Percentiles rank a stretch among this genome's conserved stretches.
These are phyloP conservation scores for Annulohypoxylon nitens DNA, from an alignment of 495 filamentous ascomycete genomes.

Conservation along the genomic window DNA sequence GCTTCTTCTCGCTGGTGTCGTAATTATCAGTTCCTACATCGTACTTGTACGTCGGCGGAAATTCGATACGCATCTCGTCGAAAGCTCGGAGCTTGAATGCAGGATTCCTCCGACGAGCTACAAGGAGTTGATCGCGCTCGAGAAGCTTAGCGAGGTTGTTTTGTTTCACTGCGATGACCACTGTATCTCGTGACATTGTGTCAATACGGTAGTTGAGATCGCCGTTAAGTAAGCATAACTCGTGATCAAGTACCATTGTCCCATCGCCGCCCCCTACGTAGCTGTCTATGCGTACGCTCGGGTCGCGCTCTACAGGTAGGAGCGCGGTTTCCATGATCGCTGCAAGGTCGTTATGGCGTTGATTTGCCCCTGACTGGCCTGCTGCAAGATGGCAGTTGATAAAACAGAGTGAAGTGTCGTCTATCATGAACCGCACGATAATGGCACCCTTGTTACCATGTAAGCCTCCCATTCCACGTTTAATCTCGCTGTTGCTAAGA, in stretches of 20 bases:
- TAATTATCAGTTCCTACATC: conserved; percentile 95
- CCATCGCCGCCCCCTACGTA: conserved; percentile 93
- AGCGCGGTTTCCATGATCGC: conserved; percentile 84
- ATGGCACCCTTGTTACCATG: conserved; percentile 99
- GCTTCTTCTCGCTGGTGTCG: conserved; percentile 93
- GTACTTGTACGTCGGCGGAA: conserved; percentile 98
- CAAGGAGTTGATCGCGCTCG: conserved; percentile 92
- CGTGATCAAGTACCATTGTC: conserved; percentile 95
- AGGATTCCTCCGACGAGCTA: conserved; percentile 86
- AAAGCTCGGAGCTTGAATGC: conserved; percentile 89
- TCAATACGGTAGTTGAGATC: conserved; percentile 99
- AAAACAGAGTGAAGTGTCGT: conserved; percentile 94
- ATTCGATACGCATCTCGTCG: conserved; percentile 85
- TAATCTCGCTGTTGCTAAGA: conserved; percentile 84
- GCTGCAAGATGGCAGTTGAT: conserved; percentile 98
- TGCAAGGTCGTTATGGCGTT: conserved; percentile 93
- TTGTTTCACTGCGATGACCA: conserved; percentile 82
- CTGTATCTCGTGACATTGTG: conserved; percentile 91
- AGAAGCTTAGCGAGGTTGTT: conserved; percentile 91
- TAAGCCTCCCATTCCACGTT: conserved; percentile 92
- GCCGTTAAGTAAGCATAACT: conserved; percentile 94
- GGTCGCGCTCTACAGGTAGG: conserved; percentile 75
- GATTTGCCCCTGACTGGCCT: conserved; percentile 87
- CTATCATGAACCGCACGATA: conserved; percentile 86
- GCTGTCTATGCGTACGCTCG: conserved; percentile 73